Base-by-base conservation (phyloP, 2,329 filamentous ascomycete genomes). In the Scytalidium sp. region DNA sequence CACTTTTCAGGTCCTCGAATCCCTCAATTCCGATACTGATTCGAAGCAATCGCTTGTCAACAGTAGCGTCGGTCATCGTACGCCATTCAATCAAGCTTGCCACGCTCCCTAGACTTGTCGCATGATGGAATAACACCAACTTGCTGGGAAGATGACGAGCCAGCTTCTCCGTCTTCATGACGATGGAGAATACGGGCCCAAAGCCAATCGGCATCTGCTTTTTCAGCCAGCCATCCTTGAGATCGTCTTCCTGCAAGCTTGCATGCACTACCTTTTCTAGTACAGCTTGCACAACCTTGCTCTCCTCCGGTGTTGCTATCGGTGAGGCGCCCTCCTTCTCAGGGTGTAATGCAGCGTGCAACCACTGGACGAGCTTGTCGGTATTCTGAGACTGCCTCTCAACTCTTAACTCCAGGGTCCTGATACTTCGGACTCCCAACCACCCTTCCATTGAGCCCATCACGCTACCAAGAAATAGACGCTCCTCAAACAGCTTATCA, bases 61-160 rank as follows among this genome's bases (percentile, higher is more conserved):
- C 84, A 1, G 67, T 75, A 3, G 70, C 61, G 74, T 99, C 94
- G 51, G 84, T 86, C 90, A 99, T 94, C 43, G 87, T 82, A 51
- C 94, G 79, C 94, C 94, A 99, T 78, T 99, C 94, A 60, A 99
- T 92, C 73, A 97, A 70, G 63, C 90, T 94, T 79, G 97, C 94
- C 9, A 97, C 90, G 3, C 94, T 93, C 2, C 94, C 94, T 22
- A 97, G 70, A 67, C 89, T 95, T 2, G 94, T 99, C 5, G 94
- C 94, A 69, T 99, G 94, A 60, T 96, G 90, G 74, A 97, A 97
- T 41, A 96, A 78, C 2, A 75, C 66, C 65, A 97, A 70, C 67
- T 88, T 88, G 62, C 85, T 88, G 3, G 94, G 94, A 55, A 99
- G 70, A 23, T 73, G 68, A 56, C 77, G 80, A 3, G 94, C 92